Base-by-base conservation (phyloP, 2,329 filamentous ascomycete genomes). In the Fusarium concolor region DNA sequence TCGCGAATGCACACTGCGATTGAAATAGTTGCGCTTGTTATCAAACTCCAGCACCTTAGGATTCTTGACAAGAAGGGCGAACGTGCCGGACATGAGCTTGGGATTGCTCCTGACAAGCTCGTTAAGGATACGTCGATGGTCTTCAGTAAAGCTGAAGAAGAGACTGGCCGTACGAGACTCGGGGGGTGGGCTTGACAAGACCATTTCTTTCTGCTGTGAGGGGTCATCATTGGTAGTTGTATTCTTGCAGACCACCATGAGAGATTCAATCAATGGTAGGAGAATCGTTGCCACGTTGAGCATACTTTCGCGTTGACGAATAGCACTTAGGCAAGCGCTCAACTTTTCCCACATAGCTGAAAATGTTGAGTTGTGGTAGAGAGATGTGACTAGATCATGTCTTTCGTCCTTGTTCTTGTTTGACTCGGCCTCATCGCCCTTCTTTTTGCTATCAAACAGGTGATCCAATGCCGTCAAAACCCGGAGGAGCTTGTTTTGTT, bases 221-320 rank as follows among this genome's bases (percentile, higher is more conserved):
- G 76, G 92, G 26, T 88, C 82, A 63, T 96, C 92, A 75, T 90
- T 90, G 54, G 94, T 84, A 2, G 93, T 92, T 10, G 94, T 97
- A 79, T 98, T 98, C 84, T 98, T 99, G 86, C 96, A 99, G 28
- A 99, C 94, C 53, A 99, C 96, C 96, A 99, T 99, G 65, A 99
- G 84, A 8, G 94, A 93, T 79, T 99, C 96, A 64, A 99, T 97
- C 29, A 99, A 84, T 29, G 96, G 96, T 35, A 98, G 84, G 26
- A 99, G 86, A 67, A 98, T 98, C 1, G 95, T 98, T 29, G 96
- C 96, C 57, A 99, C 94, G 74, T 97, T 97, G 75, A 98, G 89
- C 90, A 98, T 96, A 76, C 93, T 96, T 77, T 97, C 94, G 58
- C 94, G 92, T 78, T 96, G 89, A 51, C 93, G 92, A 71, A 99